Evolutionary conservation across 805 yeast species (phyloP).

Genomic region (Komagataella ulmi): DNA sequence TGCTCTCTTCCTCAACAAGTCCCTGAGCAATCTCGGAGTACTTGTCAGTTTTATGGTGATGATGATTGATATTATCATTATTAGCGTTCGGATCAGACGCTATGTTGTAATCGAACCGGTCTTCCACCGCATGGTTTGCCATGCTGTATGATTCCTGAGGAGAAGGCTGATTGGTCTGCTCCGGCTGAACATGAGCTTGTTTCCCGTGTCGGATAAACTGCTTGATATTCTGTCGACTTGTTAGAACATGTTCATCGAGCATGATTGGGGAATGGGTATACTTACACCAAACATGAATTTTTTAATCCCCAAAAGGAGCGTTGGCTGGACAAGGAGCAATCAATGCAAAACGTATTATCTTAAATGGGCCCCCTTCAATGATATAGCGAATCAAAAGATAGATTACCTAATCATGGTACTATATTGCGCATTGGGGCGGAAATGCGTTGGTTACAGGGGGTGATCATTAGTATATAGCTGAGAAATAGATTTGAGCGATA

Average conservation of each 20-base stretch:
- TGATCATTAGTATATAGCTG: no score
- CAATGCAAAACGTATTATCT: not conserved
- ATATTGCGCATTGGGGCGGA: not conserved
- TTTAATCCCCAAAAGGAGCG: not conserved
- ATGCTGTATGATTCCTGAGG: not conserved
- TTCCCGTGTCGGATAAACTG: conserved; percentile 30
- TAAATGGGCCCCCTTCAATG: not conserved
- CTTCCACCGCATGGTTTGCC: not conserved
- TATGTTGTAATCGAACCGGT: not conserved
- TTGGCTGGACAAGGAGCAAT: not conserved
- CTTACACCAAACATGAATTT: conserved; percentile 12
- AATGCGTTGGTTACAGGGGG: not conserved
- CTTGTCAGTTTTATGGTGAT: conserved; percentile 9
- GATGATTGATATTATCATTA: conserved; percentile 1
- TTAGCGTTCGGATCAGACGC: not conserved
- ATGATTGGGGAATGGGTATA: not conserved
- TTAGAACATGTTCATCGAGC: not conserved
- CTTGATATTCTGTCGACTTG: conserved; percentile 19
- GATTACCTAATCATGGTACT: not conserved
- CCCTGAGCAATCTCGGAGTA: conserved; percentile 18
- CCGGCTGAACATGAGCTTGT: conserved; percentile 15
- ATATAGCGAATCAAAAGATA: not conserved
- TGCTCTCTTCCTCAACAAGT: conserved; percentile 18
- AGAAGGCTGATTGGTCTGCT: not conserved
- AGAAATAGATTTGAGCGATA: no score